These are phyloP conservation scores for Hygrocybe punicea DNA, from an alignment of 768 basidiomycete species.

Conservation along the genomic window DNA sequence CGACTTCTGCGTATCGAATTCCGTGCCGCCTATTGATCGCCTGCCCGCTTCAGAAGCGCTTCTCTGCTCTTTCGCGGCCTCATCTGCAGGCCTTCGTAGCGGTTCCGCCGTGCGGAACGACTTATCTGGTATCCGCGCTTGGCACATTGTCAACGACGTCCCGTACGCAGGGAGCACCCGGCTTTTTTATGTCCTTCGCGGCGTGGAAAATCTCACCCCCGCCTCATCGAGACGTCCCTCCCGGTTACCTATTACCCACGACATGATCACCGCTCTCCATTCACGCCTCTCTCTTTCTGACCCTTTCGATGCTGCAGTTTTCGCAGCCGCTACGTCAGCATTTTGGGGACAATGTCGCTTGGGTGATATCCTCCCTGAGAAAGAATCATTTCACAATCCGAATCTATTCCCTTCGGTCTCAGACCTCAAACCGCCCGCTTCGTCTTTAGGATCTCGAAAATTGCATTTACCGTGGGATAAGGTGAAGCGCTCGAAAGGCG, in stretches of 20 bases:
- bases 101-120: slow-evolving; percentile 19
- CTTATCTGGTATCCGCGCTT: slow-evolving; percentile 28
- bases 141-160: slow-evolving; percentile 31
- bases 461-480: slow-evolving; percentile 28
- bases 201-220: slow-evolving; percentile 24
- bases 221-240: slow-evolving; percentile 10
- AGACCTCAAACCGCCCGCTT: slow-evolving; percentile 1
- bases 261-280: slow-evolving; percentile 20
- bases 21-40: not conserved
- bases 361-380: slow-evolving; percentile 29
- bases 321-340: slow-evolving; percentile 20
- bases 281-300: slow-evolving; percentile 12
- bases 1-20: not conserved
- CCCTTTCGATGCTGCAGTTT: slow-evolving; percentile 23
- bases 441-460: slow-evolving; percentile 8
- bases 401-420: slow-evolving; percentile 3
- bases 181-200: slow-evolving; percentile 23
- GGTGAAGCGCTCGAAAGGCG: slow-evolving; percentile 15
- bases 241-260: slow-evolving; percentile 17
- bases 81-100: slow-evolving; percentile 16
- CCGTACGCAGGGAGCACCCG: slow-evolving; percentile 18
- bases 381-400: slow-evolving; percentile 1
- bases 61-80: slow-evolving; percentile 29
- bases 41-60: slow-evolving; percentile 27
- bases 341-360: slow-evolving; percentile 34